Conservation (phyloP, 2,329 filamentous ascomycete genomes). For the Pseudofabraea citricarpa region DNA sequence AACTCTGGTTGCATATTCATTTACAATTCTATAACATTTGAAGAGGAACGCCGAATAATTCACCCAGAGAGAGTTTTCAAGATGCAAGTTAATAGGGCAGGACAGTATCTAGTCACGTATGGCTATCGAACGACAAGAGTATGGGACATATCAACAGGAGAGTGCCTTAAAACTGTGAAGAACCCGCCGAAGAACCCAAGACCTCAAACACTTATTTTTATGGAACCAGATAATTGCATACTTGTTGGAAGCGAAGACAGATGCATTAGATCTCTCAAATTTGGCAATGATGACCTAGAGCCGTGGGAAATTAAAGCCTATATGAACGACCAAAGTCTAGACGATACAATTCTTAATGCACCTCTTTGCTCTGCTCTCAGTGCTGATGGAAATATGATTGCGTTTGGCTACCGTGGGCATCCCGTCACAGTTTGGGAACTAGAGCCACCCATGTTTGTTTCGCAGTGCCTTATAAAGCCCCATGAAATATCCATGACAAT, state of each 20-base stretch:
- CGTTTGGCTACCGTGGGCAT: slow-evolving; percentile 26
- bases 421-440: slow-evolving; percentile 28
- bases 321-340: slow-evolving; percentile 18
- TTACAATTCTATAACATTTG: slow-evolving; percentile 17
- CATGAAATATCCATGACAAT: no score
- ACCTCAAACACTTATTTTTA: slow-evolving; percentile 22
- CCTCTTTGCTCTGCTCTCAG: slow-evolving; percentile 23
- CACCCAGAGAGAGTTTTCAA: no score
- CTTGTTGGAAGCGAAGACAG: slow-evolving; percentile 22
- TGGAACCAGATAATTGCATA: slow-evolving; percentile 14
- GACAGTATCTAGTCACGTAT: slow-evolving; percentile 21
- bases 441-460: slow-evolving; percentile 18
- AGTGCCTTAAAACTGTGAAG: slow-evolving; percentile 15
- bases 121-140: slow-evolving; percentile 23
- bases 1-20: no score
- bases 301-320: slow-evolving; percentile 17
- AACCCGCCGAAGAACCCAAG: slow-evolving; percentile 19
- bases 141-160: slow-evolving; percentile 22
- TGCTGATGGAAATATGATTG: slow-evolving; percentile 22
- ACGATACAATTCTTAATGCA: slow-evolving; percentile 23
- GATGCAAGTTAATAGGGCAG: slow-evolving; percentile 19
- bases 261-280: slow-evolving; percentile 13
- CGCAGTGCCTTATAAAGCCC: no score
- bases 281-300: slow-evolving; percentile 9
- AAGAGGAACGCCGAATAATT: no score